Evolutionary conservation across 2,329 filamentous ascomycete species (phyloP).

Genomic region (Aspergillus brasiliensis): DNA sequence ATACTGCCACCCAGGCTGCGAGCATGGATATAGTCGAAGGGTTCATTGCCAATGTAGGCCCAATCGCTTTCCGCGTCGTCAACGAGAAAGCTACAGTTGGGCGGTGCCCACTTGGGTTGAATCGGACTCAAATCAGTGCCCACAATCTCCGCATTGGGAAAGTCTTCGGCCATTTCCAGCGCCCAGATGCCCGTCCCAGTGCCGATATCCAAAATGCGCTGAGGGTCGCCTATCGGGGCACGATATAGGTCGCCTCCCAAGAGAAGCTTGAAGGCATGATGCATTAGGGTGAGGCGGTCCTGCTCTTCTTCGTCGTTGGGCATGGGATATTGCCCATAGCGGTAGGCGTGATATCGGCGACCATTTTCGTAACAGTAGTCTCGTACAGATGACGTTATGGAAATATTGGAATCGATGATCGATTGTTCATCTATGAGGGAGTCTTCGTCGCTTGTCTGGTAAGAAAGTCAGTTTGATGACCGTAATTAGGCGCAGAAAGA

Average conservation of each 20-base stretch:
- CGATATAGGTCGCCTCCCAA: constrained; percentile 40
- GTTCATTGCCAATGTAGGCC: constrained; percentile 39
- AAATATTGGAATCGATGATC: constrained; percentile 44
- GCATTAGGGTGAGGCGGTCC: constrained; percentile 44
- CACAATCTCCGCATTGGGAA: constrained; percentile 38
- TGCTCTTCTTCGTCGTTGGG: constrained; percentile 50
- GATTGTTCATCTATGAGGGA: constrained; percentile 35
- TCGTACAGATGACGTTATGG: constrained; percentile 42
- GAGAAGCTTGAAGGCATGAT: constrained; percentile 42
- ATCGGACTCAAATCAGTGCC: constrained; percentile 41
- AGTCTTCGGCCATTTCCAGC: constrained; percentile 48
- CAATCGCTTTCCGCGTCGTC: constrained; percentile 46
- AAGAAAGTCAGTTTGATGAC: background rate
- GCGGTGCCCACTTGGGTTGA: constrained; percentile 46
- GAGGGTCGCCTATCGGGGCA: constrained; percentile 36
- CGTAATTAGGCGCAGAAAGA: background rate
- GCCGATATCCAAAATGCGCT: constrained; percentile 36
- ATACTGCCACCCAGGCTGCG: constrained; percentile 42
- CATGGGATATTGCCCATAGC: constrained; percentile 44
- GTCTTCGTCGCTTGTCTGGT: constrained; percentile 40
- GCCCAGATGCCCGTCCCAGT: constrained; percentile 39
- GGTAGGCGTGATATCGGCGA: constrained; percentile 47
- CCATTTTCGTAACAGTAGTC: constrained; percentile 46
- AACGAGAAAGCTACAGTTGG: constrained; percentile 55
- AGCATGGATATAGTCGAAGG: constrained; percentile 45